These are phyloP conservation scores for Cerioporus squamosus DNA, from an alignment of 1,284 basidiomycete genomes.

Conservation along the genomic window DNA sequence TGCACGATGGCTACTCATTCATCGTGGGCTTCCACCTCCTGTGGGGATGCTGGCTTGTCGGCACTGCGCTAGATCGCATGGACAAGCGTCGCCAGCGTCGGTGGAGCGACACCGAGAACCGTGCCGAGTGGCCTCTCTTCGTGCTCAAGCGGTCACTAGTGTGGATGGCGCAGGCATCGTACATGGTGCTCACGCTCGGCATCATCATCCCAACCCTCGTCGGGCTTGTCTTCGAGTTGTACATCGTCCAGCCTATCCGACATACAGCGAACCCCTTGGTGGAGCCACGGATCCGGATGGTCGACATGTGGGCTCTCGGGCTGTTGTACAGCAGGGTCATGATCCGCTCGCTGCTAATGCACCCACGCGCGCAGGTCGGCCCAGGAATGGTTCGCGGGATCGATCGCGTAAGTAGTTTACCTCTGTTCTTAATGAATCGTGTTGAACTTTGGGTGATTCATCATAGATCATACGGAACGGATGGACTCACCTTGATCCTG, in stretches of 20 bases:
- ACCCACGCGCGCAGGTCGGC: slow-evolving; percentile 42
- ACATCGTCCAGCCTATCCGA: slow-evolving; percentile 74
- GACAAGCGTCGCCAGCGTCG: slow-evolving; percentile 71
- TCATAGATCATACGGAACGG: slow-evolving; percentile 67
- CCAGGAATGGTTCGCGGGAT: slow-evolving; percentile 56
- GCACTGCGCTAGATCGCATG: slow-evolving; percentile 61
- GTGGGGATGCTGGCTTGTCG: slow-evolving; percentile 69
- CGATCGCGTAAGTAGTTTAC: slow-evolving; percentile 53
- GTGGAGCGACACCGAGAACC: slow-evolving; percentile 50
- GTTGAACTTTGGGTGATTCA: not conserved
- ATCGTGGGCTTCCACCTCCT: slow-evolving; percentile 80
- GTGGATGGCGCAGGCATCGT: slow-evolving; percentile 63
- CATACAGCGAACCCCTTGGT: slow-evolving; percentile 58
- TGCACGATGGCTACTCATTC: slow-evolving; percentile 91
- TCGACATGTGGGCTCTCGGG: slow-evolving; percentile 84
- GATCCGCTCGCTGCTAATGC: slow-evolving; percentile 56
- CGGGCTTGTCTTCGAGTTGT: slow-evolving; percentile 77
- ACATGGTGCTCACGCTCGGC: slow-evolving; percentile 72
- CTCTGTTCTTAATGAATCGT: not conserved
- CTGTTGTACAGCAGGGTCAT: slow-evolving; percentile 75
- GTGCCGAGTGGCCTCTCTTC: slow-evolving; percentile 63
- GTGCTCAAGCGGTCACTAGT: slow-evolving; percentile 67
- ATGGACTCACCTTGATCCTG: slow-evolving; percentile 69
- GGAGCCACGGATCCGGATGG: slow-evolving; percentile 71
- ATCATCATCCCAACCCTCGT: slow-evolving; percentile 76